These are phyloP conservation scores for Suhomyces terraborum DNA, from an alignment of 1,139 yeast genomes.

Conservation along the genomic window DNA sequence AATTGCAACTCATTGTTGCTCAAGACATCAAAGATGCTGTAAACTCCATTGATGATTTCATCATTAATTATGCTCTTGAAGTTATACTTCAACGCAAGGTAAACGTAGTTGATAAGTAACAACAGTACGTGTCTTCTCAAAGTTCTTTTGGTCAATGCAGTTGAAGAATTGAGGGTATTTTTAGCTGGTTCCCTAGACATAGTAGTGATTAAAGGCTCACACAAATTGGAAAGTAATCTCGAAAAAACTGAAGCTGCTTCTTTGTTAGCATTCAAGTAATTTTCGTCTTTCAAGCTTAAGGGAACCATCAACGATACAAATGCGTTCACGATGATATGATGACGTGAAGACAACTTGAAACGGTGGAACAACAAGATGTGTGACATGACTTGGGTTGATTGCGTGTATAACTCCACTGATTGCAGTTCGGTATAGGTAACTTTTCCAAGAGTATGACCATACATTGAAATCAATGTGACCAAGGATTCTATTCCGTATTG, in stretches of 20 bases:
- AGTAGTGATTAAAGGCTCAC: slow-evolving; percentile 59
- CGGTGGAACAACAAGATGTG: slow-evolving; percentile 67
- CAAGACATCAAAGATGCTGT: slow-evolving; percentile 65
- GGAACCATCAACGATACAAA: slow-evolving; percentile 52
- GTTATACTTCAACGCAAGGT: slow-evolving; percentile 51
- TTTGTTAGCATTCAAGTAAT: slow-evolving; percentile 22
- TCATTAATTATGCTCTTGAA: slow-evolving; percentile 51
- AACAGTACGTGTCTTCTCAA: slow-evolving; percentile 66
- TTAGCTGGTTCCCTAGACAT: slow-evolving; percentile 21
- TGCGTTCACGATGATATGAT: slow-evolving; percentile 60
- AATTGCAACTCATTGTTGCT: slow-evolving; percentile 66
- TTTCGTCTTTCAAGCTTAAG: slow-evolving; percentile 32
- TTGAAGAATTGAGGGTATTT: slow-evolving; percentile 53
- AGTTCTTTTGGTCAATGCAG: slow-evolving; percentile 56
- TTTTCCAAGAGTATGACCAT: slow-evolving; percentile 1
- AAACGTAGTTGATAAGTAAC: slow-evolving; percentile 58
- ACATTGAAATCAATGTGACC: slow-evolving; percentile 35
- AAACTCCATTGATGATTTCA: slow-evolving; percentile 59
- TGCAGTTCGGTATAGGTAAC: slow-evolving; percentile 7
- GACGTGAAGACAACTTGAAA: slow-evolving; percentile 66
- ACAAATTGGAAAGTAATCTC: slow-evolving; percentile 64
- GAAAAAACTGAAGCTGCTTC: slow-evolving; percentile 50
- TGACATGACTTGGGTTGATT: slow-evolving; percentile 50
- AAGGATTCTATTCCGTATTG: slow-evolving; percentile 67
- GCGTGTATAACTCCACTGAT: slow-evolving; percentile 30